Base-by-base conservation (phyloP, 2,329 filamentous ascomycete genomes). In the Neofusicoccum sp. region DNA sequence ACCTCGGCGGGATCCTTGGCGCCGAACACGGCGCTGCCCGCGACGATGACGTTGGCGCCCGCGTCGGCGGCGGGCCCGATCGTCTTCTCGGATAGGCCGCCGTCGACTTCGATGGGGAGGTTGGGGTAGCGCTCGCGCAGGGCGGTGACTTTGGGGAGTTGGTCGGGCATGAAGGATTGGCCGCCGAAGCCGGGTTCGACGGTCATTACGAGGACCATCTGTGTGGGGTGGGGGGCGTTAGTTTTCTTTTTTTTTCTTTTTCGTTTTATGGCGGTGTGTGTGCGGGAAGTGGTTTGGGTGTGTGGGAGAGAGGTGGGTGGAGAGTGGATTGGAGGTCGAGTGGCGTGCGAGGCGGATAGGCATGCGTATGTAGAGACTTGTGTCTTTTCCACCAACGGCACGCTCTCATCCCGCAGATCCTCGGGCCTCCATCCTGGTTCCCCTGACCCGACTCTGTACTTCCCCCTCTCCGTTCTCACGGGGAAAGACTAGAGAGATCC, bases 171-270 rank as follows among this genome's bases (percentile, higher is more conserved):
- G 82, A 99, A 99, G 73, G 96, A 97, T 74, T 99, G 95, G 6
- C 95, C 95, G 64, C 95, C 95, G 72, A 99, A 99, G 47, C 95
- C 95, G 45, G 95, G 95, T 78, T 99, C 86, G 44, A 99, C 95
- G 1, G 95, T 99, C 95, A 99, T 99, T 63, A 99, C 85, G 16
- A 99, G 86, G 38, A 96, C 92, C 95, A 99, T 99, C 93, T 97
- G 63, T 62, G 28, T 31, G 20, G 43, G 24, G 11, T n/a, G n/a
- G n/a, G n/a, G n/a, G n/a, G n/a, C n/a, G n/a, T n/a, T n/a, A n/a
- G n/a, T n/a, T n/a, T n/a, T n/a, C 4, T n/a, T 49, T 54, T 38
- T 36, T 43, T 20, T 33, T 20, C 24, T n/a, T 8, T 4, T 12
- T 36, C 28, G 14, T 14, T 33, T 8, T 44, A 20, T 57, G 28